Evolutionary conservation across 1,284 basidiomycete genomes (phyloP).

Genomic region (Vanrija sp.): DNA sequence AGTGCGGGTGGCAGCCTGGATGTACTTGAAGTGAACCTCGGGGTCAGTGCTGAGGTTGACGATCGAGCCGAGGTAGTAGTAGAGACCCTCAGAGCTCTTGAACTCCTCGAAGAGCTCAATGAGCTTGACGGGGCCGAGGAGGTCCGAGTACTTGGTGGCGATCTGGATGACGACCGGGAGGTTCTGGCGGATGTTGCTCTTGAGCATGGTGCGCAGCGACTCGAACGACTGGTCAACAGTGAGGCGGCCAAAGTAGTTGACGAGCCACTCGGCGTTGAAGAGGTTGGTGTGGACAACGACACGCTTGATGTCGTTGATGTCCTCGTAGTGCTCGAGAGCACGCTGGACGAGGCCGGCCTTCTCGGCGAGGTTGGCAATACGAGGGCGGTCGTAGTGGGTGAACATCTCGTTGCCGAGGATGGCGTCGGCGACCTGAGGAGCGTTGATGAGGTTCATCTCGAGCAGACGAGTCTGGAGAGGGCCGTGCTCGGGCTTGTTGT

Average conservation of each 20-base stretch:
- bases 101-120: conserved; percentile 99
- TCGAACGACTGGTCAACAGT: conserved; percentile 99
- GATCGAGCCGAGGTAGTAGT: conserved; percentile 95
- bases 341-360: conserved; percentile 95
- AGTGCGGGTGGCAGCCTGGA: conserved; percentile 96
- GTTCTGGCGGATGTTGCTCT: conserved; percentile 96
- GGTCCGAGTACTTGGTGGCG: conserved; percentile 98
- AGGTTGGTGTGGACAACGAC: conserved; percentile 90
- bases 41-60: conserved; percentile 95
- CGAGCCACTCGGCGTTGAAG: conserved; percentile 87
- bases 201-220: conserved; percentile 95
- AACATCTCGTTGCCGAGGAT: conserved; percentile 99
- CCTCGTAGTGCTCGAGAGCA: conserved; percentile 97
- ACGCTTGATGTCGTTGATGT: conserved; percentile 95
- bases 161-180: conserved; percentile 95
- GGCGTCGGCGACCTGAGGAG: conserved; percentile 97
- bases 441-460: conserved; percentile 97
- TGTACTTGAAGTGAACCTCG: conserved; percentile 99
- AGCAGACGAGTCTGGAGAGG: conserved; percentile 93
- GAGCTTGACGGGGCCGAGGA: conserved; percentile 92
- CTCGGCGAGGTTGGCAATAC: conserved; percentile 97
- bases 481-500: conserved; percentile 96
- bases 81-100: conserved; percentile 97
- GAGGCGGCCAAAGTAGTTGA: conserved; percentile 93
- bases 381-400: conserved; percentile 90